Conservation (phyloP, 768 basidiomycete species). For the Dacryopinax primogenitus region DNA sequence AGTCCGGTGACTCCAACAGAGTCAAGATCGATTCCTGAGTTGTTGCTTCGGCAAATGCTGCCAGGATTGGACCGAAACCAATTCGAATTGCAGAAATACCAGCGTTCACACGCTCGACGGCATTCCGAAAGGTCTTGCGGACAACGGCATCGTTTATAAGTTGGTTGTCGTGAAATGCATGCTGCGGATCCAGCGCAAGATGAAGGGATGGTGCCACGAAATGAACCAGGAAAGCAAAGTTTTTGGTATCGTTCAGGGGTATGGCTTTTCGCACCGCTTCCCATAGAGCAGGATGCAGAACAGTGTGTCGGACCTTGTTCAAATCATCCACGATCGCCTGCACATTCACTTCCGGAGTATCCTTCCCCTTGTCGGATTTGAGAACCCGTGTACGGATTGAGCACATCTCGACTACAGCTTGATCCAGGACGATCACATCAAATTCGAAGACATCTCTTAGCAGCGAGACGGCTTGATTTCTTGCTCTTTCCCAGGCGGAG, state of each 20-base stretch:
- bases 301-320: not conserved
- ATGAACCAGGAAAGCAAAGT: slow-evolving; percentile 44
- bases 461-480: slow-evolving; percentile 34
- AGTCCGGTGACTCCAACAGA: slow-evolving; percentile 43
- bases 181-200: slow-evolving; percentile 43
- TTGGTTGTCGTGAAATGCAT: slow-evolving; percentile 25
- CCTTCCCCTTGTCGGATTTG: slow-evolving; percentile 12
- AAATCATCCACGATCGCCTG: slow-evolving; percentile 3
- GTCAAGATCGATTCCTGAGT: slow-evolving; percentile 39
- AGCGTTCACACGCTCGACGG: not conserved
- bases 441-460: slow-evolving; percentile 23
- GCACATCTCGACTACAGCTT: slow-evolving; percentile 21
- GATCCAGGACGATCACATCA: slow-evolving; percentile 25
- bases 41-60: slow-evolving; percentile 45
- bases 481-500: slow-evolving; percentile 33
- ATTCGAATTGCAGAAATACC: slow-evolving; percentile 36
- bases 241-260: slow-evolving; percentile 45
- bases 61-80: slow-evolving; percentile 50
- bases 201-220: slow-evolving; percentile 50
- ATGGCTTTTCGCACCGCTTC: slow-evolving; percentile 46
- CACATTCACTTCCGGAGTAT: slow-evolving; percentile 4
- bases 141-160: slow-evolving; percentile 31
- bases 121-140: slow-evolving; percentile 8
- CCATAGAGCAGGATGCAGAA: slow-evolving; percentile 39
- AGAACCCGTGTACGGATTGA: slow-evolving; percentile 20